These are phyloP conservation scores for Septoria linicola DNA, from an alignment of 2,329 filamentous ascomycete genomes.

Conservation along the genomic window DNA sequence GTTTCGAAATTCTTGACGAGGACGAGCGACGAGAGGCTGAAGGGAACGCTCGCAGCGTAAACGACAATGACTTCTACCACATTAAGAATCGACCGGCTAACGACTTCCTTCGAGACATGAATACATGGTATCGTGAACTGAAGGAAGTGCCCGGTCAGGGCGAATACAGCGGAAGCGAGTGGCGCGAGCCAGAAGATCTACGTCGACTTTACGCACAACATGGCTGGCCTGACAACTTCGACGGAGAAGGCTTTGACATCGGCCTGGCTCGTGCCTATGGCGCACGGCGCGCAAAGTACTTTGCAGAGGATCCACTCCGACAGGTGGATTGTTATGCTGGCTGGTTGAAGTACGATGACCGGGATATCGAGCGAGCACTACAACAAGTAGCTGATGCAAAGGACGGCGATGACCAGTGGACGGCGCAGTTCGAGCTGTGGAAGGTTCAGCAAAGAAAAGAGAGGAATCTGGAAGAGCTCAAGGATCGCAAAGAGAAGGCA, in stretches of 20 bases:
- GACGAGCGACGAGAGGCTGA: slow-evolving; percentile 8
- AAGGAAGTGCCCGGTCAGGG: slow-evolving; percentile 17
- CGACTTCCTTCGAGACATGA: slow-evolving; percentile 19
- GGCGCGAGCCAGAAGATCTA: slow-evolving; percentile 5
- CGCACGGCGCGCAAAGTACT: slow-evolving; percentile 11
- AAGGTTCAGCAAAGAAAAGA: slow-evolving; percentile 6
- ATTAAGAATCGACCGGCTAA: slow-evolving; percentile 13
- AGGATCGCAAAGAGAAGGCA: slow-evolving; percentile 4
- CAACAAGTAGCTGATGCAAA: slow-evolving; percentile 8
- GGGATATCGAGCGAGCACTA: neutral
- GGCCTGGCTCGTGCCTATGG: slow-evolving; percentile 11
- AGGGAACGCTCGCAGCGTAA: neutral
- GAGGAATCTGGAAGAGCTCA: slow-evolving; percentile 1
- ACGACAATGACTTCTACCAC: neutral
- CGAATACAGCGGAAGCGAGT: slow-evolving; percentile 7
- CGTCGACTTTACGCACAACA: slow-evolving; percentile 9
- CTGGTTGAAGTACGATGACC: slow-evolving; percentile 1
- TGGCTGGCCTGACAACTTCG: slow-evolving; percentile 23
- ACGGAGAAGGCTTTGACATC: slow-evolving; percentile 20
- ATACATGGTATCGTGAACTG: slow-evolving; percentile 17
- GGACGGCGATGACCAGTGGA: slow-evolving; percentile 16
- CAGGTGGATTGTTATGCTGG: slow-evolving; percentile 7
- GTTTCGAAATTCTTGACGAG: slow-evolving; percentile 16
- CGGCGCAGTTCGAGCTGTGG: slow-evolving; percentile 17
- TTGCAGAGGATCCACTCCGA: slow-evolving; percentile 14